phyloP scores from a whole-genome alignment of 2,329 filamentous ascomycete genomes.

The Alternaria brassicae region DNA sequence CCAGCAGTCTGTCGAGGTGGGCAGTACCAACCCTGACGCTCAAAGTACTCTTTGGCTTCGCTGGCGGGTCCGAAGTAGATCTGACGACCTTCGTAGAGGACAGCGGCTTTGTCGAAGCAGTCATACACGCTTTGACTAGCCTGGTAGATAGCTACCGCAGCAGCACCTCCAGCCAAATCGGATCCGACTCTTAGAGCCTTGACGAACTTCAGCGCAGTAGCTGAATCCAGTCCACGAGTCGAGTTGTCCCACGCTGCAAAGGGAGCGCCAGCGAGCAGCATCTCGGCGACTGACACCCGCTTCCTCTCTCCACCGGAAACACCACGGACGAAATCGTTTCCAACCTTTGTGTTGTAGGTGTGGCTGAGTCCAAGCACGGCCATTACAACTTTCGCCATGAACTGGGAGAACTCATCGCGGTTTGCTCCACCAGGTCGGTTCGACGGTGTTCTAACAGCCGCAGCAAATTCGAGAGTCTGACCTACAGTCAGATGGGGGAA shows the following conservation, averaged over 20 bases:
- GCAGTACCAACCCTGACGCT: constrained; percentile 72
- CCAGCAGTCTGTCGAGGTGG: constrained; percentile 72
- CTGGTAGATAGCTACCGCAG: constrained; percentile 66
- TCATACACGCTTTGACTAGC: constrained; percentile 62
- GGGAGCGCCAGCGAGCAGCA: constrained; percentile 51
- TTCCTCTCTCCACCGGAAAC: constrained; percentile 69
- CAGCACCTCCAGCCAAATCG: constrained; percentile 58
- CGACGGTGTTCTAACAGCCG: constrained; percentile 60
- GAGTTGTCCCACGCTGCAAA: constrained; percentile 57
- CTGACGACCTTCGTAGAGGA: constrained; percentile 78
- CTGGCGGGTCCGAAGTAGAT: constrained; percentile 75
- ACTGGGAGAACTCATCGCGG: constrained; percentile 55
- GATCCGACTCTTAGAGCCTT: constrained; percentile 60
- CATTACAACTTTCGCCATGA: constrained; percentile 61
- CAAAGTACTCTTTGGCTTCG: constrained; percentile 70
- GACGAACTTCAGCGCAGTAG: constrained; percentile 66
- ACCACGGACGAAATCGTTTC: constrained; percentile 66
- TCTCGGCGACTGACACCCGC: constrained; percentile 67
- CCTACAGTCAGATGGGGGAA: constrained; percentile 66
- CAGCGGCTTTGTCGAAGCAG: constrained; percentile 74
- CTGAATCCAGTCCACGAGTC: constrained; percentile 50
- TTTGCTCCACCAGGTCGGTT: constrained; percentile 45
- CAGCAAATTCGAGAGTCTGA: constrained; percentile 64
- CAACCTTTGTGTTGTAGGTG: constrained; percentile 63
- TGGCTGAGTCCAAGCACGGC: constrained; percentile 62